A percentile compares a stretch with the other conserved stretches of the same genome.
These are phyloP conservation scores for Typha latifolia DNA, from an alignment of 176 grass and related monocot species.

Conservation along the genomic window DNA sequence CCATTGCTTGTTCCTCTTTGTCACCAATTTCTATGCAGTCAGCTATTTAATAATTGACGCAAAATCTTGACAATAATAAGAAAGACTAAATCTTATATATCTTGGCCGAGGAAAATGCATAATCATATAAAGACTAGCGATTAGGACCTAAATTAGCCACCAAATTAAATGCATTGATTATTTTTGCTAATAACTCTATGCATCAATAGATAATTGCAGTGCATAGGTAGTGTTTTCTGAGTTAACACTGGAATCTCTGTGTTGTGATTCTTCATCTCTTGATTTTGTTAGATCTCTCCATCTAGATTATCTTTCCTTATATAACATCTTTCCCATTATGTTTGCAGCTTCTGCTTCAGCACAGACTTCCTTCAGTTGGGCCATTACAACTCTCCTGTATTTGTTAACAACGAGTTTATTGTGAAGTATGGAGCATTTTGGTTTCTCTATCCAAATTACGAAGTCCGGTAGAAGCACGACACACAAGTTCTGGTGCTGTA, in stretches of 20 bases:
- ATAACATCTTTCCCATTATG: conserved; percentile 8
- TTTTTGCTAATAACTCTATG: no score
- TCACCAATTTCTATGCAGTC: no score
- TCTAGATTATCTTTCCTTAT: not conserved
- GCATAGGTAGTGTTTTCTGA: not conserved
- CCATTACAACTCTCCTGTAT: conserved; percentile 13
- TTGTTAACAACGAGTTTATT: conserved; percentile 17
- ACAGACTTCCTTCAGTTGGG: conserved; percentile 9
- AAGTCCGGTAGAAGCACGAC: not conserved
- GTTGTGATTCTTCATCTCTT: not conserved
- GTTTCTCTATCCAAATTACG: conserved; percentile 9
- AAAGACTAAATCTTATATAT: no score
- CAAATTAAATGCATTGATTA: no score
- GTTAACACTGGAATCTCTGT: not conserved
- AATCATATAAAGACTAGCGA: no score
- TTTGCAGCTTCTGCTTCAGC: conserved; percentile 22
- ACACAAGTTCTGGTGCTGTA: conserved; percentile 3
- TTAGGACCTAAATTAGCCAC: no score
- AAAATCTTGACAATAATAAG: no score
- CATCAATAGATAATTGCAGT: no score
- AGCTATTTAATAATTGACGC: no score
- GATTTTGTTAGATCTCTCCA: not conserved
- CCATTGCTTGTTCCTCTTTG: no score
- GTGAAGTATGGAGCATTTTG: conserved; percentile 10
- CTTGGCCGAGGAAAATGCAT: no score